phyloP scores from a whole-genome alignment of 768 basidiomycete species.

The Collybia mongolica region DNA sequence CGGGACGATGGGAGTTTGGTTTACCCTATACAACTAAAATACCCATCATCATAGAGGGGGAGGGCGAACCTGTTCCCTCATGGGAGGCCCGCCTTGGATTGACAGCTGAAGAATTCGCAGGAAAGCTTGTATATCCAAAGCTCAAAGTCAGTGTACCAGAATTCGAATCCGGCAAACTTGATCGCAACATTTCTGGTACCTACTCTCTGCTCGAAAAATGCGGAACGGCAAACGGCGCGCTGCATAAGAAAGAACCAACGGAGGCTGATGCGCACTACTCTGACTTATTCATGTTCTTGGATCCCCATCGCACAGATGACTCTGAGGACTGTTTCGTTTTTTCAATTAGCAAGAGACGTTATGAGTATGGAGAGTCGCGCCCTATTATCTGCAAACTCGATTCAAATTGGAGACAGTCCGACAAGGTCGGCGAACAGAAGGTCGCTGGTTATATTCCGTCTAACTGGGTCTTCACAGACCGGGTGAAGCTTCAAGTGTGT shows the following conservation, averaged over 20 bases:
- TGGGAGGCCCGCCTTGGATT: slow-evolving; percentile 88
- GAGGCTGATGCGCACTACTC: slow-evolving; percentile 49
- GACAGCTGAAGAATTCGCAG: slow-evolving; percentile 58
- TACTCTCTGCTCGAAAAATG: slow-evolving; percentile 84
- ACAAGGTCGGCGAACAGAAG: slow-evolving; percentile 41
- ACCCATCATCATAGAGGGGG: slow-evolving; percentile 59
- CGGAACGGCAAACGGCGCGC: slow-evolving; percentile 81
- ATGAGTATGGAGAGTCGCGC: slow-evolving; percentile 80
- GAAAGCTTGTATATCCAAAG: slow-evolving; percentile 64
- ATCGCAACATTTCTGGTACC: slow-evolving; percentile 78
- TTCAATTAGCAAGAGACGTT: slow-evolving; percentile 71
- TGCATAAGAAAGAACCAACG: slow-evolving; percentile 62
- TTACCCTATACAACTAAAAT: slow-evolving; percentile 61
- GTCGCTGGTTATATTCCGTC: slow-evolving; percentile 61
- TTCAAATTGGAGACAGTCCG: slow-evolving; percentile 76
- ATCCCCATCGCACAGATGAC: slow-evolving; percentile 80
- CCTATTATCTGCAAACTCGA: slow-evolving; percentile 75
- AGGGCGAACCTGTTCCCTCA: slow-evolving; percentile 70
- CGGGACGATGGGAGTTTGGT: slow-evolving; percentile 79
- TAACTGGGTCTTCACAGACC: slow-evolving; percentile 56
- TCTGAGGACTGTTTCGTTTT: slow-evolving; percentile 84
- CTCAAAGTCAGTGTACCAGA: slow-evolving; percentile 61
- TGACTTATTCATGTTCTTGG: slow-evolving; percentile 79
- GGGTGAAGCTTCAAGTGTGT: slow-evolving; percentile 55
- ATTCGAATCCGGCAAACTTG: slow-evolving; percentile 48